Evolutionary conservation across 495 filamentous ascomycete genomes (phyloP), one percentile per base, ranked within the genome.

Genomic region (Ascobolus immersus): DNA sequence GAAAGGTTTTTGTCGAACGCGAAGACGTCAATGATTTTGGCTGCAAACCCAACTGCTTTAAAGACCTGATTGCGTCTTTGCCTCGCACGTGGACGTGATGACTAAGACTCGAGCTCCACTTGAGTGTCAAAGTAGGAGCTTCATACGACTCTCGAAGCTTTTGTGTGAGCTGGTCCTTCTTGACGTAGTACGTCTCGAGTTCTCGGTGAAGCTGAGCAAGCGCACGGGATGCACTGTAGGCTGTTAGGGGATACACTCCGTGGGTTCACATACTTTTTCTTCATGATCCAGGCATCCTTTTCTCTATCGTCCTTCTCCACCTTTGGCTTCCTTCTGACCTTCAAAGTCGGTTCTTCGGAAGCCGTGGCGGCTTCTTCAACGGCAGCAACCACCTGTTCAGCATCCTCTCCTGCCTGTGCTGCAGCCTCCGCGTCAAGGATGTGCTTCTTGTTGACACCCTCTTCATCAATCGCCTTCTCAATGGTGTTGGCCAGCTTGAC

Each of bases 81-180:
- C 78, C 79, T 54, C 75, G 91, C 39, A 93, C 65, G 42, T 93
- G 81, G 51, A 76, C 86, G 38, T 86, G 71, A 47, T 96, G 77
- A 2, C 86, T 81, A 3, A 84, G 58, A 1, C 68, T 67, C 0
- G 86, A 70, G 5, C 73, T 75, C 76, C 78, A 93, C 36, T 68
- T 70, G 7, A 96, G 61, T 2, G 74, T 75, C 8, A 93, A 54
- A 30, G 60, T 61, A 6, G 64, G 44, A 1, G 69, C 70, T 28
- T 42, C n/a, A n/a, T n/a, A n/a, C n/a, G n/a, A n/a, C n/a, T 58
- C 52, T 37, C 69, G 64, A 9, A 94, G 59, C 5, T 54, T 50
- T 36, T 63, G 55, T 13, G 59, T 68, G 7, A 94, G 59, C 5
- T 46, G 28, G 8, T 41, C 31, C 41, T 77, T 86, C 34, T 73